Percentiles rank a stretch among this genome's conserved stretches.
phyloP scores from a whole-genome alignment of 2,329 filamentous ascomycete species.

The Cadophora malorum region DNA sequence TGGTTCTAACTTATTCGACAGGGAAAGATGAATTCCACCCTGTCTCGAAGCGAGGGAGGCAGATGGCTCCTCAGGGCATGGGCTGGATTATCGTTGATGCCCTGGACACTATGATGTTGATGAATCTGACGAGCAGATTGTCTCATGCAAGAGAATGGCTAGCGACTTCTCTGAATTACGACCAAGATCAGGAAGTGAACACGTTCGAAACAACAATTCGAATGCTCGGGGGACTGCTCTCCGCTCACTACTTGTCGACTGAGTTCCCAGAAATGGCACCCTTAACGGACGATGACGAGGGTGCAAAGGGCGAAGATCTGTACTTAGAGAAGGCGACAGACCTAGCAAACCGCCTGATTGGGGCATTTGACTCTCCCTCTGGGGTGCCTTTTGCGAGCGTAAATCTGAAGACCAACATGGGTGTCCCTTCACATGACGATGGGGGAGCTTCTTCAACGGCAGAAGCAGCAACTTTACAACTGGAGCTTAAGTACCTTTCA shows the following conservation, averaged over 20 bases:
- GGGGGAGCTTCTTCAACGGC: slow-evolving; percentile 91
- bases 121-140: slow-evolving; percentile 91
- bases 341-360: slow-evolving; percentile 83
- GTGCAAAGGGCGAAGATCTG: slow-evolving; percentile 80
- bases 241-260: slow-evolving; percentile 93
- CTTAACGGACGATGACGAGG: slow-evolving; percentile 72
- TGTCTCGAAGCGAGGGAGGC: slow-evolving; percentile 74
- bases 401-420: slow-evolving; percentile 78
- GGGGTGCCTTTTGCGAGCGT: slow-evolving; percentile 92
- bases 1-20: slow-evolving; percentile 49
- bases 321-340: slow-evolving; percentile 97
- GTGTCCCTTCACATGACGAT: slow-evolving; percentile 82
- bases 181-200: slow-evolving; percentile 94
- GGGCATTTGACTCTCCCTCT: slow-evolving; percentile 85
- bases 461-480: slow-evolving; percentile 88
- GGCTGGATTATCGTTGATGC: slow-evolving; percentile 99
- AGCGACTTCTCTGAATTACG: slow-evolving; percentile 77
- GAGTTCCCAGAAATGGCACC: slow-evolving; percentile 81
- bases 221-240: slow-evolving; percentile 92
- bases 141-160: slow-evolving; percentile 90
- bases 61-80: slow-evolving; percentile 88
- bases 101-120: slow-evolving; percentile 95
- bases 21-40: slow-evolving; percentile 89
- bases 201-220: slow-evolving; percentile 98
- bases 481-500: slow-evolving; percentile 96